These are phyloP conservation scores for Didymellaceae sp. DNA, from an alignment of 2,329 filamentous ascomycete species.

Conservation along the genomic window DNA sequence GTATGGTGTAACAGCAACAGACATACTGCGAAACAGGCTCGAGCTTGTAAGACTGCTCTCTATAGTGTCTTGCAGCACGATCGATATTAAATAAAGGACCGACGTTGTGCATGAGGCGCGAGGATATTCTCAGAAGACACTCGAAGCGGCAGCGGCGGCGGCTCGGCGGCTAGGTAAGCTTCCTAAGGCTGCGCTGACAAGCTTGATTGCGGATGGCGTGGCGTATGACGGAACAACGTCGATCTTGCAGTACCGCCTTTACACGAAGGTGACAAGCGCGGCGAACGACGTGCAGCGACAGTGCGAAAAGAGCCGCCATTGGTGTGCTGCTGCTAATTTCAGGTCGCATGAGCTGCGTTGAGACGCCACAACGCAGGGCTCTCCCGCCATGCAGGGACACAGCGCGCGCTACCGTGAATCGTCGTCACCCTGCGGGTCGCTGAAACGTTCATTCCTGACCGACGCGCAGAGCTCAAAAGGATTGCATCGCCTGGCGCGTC, in stretches of 20 bases:
- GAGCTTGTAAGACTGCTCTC: neutral
- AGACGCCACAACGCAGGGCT: conserved; percentile 13
- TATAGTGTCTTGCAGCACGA: neutral
- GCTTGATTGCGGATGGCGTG: conserved; percentile 7
- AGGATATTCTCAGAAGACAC: neutral
- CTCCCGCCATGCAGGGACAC: conserved; percentile 16
- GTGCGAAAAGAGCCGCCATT: neutral
- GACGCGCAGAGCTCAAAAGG: conserved; percentile 16
- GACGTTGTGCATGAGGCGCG: neutral
- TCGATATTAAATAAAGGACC: too few relatives aligned
- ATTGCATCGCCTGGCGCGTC: conserved; percentile 8
- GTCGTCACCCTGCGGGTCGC: conserved; percentile 19
- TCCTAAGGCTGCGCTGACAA: conserved; percentile 9
- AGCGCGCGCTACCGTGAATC: conserved; percentile 14
- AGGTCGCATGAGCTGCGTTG: conserved; percentile 10
- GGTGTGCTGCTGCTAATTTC: conserved; percentile 5
- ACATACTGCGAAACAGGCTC: conserved; percentile 1
- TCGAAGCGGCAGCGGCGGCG: neutral
- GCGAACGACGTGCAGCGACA: neutral
- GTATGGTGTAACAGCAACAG: neutral
- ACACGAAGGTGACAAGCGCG: conserved; percentile 3
- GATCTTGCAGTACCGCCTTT: conserved; percentile 9
- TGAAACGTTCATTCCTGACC: conserved; percentile 22
- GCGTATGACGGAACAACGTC: conserved; percentile 4
- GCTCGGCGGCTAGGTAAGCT: too few relatives aligned